phyloP scores from a whole-genome alignment of 768 basidiomycete genomes.

The Leucocoprinus birnbaumii region DNA sequence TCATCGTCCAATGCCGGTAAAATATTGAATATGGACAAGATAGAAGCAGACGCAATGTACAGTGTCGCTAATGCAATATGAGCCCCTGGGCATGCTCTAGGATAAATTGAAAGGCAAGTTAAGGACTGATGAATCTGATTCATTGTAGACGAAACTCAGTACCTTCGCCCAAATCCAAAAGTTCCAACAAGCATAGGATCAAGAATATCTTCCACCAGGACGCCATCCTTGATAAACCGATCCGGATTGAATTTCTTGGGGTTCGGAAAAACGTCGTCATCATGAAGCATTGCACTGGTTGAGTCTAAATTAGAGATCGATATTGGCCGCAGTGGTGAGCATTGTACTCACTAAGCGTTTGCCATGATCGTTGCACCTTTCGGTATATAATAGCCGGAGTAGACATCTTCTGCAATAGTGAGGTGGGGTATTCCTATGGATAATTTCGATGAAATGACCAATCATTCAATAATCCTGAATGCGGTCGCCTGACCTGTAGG shows the following conservation, averaged over 20 bases:
- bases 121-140: too few relatives aligned
- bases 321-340: neutral
- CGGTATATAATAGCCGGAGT: neutral
- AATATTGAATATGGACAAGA: conserved; percentile 17
- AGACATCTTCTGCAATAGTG: neutral
- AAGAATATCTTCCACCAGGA: conserved; percentile 17
- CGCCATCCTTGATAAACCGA: conserved; percentile 26
- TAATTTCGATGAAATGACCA: too few relatives aligned
- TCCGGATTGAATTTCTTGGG: conserved; percentile 38
- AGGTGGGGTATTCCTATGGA: neutral
- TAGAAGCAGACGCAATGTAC: conserved; percentile 5
- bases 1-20: conserved; percentile 10
- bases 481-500: too few relatives aligned
- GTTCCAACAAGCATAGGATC: conserved; percentile 20
- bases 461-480: too few relatives aligned
- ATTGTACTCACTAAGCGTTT: neutral
- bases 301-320: too few relatives aligned
- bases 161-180: conserved; percentile 33
- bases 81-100: conserved; percentile 11
- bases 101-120: neutral
- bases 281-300: conserved; percentile 35
- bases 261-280: conserved; percentile 34
- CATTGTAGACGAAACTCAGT: neutral
- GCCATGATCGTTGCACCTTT: neutral
- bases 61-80: conserved; percentile 1